Conservation (phyloP, 192 early-diverging fungal species). For the Gamsiella multidivaricata region DNA sequence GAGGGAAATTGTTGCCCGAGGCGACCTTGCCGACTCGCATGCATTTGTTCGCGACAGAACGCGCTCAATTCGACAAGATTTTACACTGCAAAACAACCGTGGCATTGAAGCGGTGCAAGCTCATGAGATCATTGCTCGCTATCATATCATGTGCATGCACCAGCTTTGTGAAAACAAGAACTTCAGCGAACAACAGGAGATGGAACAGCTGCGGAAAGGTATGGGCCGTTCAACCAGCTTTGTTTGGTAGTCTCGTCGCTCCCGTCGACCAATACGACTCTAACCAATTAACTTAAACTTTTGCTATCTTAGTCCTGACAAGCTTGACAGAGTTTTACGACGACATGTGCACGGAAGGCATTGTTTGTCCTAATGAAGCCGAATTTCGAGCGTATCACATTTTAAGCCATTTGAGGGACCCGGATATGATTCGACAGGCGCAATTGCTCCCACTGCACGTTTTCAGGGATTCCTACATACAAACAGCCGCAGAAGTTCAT, state of each 20-base stretch:
- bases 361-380: constrained; percentile 78
- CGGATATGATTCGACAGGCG: constrained; percentile 75
- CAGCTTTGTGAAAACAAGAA: constrained; percentile 73
- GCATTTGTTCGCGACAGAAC: constrained; percentile 88
- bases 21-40: constrained; percentile 73
- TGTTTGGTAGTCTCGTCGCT: neutral
- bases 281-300: no score
- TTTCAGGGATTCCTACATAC: constrained; percentile 70
- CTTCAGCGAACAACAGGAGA: constrained; percentile 84
- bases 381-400: constrained; percentile 94
- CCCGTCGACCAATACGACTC: no score
- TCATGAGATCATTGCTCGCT: constrained; percentile 89
- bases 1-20: constrained; percentile 61
- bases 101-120: constrained; percentile 71
- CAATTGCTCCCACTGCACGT: constrained; percentile 67
- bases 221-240: constrained; percentile 2
- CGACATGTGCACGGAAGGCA: constrained; percentile 69
- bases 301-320: constrained; percentile 73
- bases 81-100: constrained; percentile 86
- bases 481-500: constrained; percentile 77
- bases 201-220: constrained; percentile 91
- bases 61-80: constrained; percentile 87
- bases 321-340: constrained; percentile 90
- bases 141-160: constrained; percentile 83
- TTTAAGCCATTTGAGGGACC: constrained; percentile 75